Evolutionary conservation across 2,329 filamentous ascomycete species (phyloP).

Genomic region (Fusarium sp.): DNA sequence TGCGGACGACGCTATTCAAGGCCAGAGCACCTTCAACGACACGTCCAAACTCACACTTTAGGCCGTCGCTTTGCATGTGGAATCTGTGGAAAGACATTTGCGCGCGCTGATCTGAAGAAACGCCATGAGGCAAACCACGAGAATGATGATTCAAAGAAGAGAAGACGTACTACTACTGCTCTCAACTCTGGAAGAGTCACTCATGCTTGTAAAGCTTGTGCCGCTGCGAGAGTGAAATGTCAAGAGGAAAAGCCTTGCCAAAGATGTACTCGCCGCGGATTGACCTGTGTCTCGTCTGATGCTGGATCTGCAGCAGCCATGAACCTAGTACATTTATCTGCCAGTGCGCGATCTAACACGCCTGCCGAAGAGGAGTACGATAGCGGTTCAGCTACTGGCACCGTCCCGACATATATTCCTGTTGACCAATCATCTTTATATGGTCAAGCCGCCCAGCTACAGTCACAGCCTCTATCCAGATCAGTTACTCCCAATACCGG

Average conservation of each 20-base stretch:
- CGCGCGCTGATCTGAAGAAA: slow-evolving; percentile 64
- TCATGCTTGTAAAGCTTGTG: slow-evolving; percentile 64
- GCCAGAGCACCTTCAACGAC: slow-evolving; percentile 64
- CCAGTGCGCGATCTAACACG: slow-evolving; percentile 48
- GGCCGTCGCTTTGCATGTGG: slow-evolving; percentile 62
- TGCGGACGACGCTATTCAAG: slow-evolving; percentile 64
- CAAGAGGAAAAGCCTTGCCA: slow-evolving; percentile 66
- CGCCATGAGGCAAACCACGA: slow-evolving; percentile 64
- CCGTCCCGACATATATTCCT: slow-evolving; percentile 13
- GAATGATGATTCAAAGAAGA: slow-evolving; percentile 60
- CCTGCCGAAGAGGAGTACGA: slow-evolving; percentile 40
- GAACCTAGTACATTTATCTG: slow-evolving; percentile 58
- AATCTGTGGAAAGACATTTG: slow-evolving; percentile 65
- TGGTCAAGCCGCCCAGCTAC: slow-evolving; percentile 22
- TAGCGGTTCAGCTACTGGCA: slow-evolving; percentile 13
- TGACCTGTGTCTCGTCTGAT: slow-evolving; percentile 57
- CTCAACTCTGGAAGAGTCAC: slow-evolving; percentile 62
- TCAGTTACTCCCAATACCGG: slow-evolving; percentile 38
- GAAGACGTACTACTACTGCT: slow-evolving; percentile 58
- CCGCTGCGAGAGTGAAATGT: slow-evolving; percentile 65
- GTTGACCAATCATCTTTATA: slow-evolving; percentile 31
- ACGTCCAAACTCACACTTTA: slow-evolving; percentile 63
- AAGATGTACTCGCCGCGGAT: slow-evolving; percentile 60
- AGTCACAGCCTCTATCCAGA: slow-evolving; percentile 33
- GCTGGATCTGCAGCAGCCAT: slow-evolving; percentile 55